Conservation (phyloP, 2,329 filamentous ascomycete species). For the Clarireedia homoeocarpa region DNA sequence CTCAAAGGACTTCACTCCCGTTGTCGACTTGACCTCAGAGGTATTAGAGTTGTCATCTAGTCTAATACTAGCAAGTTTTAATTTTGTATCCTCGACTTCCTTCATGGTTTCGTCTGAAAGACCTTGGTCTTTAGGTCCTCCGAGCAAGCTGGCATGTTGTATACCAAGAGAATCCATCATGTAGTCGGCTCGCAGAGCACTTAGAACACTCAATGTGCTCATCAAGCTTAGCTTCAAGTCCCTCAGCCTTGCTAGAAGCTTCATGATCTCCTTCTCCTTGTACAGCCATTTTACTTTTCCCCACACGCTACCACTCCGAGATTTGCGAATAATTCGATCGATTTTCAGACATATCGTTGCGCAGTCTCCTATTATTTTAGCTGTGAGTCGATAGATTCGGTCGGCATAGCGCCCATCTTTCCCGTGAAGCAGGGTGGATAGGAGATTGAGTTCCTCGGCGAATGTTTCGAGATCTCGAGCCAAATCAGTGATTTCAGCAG, state of each 20-base stretch:
- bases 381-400: constrained; percentile 14
- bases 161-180: constrained; percentile 15
- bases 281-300: constrained; percentile 17
- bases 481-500: constrained; percentile 17
- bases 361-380: constrained; percentile 18
- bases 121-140: background rate
- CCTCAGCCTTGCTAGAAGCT: constrained; percentile 14
- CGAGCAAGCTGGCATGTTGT: constrained; percentile 10
- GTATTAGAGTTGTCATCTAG: background rate
- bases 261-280: constrained; percentile 18
- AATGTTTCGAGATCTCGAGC: constrained; percentile 16
- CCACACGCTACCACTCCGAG: constrained; percentile 9
- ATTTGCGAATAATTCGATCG: constrained; percentile 13
- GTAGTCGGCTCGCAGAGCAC: constrained; percentile 12
- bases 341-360: constrained; percentile 17
- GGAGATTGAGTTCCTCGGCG: constrained; percentile 12
- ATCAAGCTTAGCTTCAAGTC: constrained; percentile 17
- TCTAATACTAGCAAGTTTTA: constrained; percentile 7
- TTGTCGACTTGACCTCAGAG: background rate
- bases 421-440: constrained; percentile 10
- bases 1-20: background rate
- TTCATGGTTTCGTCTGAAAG: constrained; percentile 9
- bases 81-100: constrained; percentile 9
- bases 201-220: constrained; percentile 13
- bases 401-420: constrained; percentile 14